A percentile compares a stretch with the other conserved stretches of the same genome.
Conservation (phyloP, 1,284 basidiomycete species). For the Austroboletus niveus region DNA sequence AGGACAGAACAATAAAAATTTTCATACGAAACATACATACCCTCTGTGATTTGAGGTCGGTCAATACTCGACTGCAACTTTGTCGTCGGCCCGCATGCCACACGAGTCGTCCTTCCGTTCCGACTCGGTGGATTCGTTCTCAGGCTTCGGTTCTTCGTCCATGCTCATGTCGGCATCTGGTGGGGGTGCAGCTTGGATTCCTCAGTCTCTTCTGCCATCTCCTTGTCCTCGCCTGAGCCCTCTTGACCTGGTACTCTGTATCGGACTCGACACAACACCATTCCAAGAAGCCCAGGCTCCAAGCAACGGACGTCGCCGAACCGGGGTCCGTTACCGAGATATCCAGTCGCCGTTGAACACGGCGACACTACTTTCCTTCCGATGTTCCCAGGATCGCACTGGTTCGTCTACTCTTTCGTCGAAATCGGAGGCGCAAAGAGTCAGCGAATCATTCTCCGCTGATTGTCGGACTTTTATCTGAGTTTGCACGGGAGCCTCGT, state of each 20-base stretch:
- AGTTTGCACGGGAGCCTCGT: too few relatives aligned
- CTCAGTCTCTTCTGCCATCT: slow-evolving; percentile 18
- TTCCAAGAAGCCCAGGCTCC: too few relatives aligned
- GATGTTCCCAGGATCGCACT: too few relatives aligned
- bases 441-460: background rate
- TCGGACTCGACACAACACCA: too few relatives aligned
- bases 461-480: background rate
- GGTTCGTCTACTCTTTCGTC: too few relatives aligned
- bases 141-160: slow-evolving; percentile 38
- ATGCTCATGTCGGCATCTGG: slow-evolving; percentile 45
- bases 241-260: too few relatives aligned
- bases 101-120: slow-evolving; percentile 42
- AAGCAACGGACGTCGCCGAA: too few relatives aligned
- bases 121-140: slow-evolving; percentile 37
- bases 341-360: too few relatives aligned
- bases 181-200: slow-evolving; percentile 19
- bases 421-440: background rate
- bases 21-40: slow-evolving; percentile 28
- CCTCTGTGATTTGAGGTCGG: slow-evolving; percentile 13
- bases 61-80: slow-evolving; percentile 62
- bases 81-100: slow-evolving; percentile 49
- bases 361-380: too few relatives aligned
- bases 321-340: too few relatives aligned
- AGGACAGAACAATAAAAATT: slow-evolving; percentile 15
- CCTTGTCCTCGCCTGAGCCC: slow-evolving; percentile 24